Evolutionary conservation across 148 eudicot species (phyloP).

Genomic region (Chenopodium formosanum): DNA sequence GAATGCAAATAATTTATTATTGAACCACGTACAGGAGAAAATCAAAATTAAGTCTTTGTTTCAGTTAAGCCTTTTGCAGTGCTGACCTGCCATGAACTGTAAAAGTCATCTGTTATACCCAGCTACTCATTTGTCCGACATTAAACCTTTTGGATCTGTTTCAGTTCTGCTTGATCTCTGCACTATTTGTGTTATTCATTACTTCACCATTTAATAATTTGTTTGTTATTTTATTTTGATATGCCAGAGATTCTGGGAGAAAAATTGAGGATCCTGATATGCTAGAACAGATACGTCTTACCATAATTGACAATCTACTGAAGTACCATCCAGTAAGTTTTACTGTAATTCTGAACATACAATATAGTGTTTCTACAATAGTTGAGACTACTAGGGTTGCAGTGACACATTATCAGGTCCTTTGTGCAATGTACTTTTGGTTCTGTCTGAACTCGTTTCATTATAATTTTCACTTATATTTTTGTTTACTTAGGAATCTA

Average conservation of each 20-base stretch:
- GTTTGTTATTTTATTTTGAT: conserved; percentile 5
- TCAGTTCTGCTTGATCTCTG: not conserved
- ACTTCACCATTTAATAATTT: conserved; percentile 10
- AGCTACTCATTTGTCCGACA: not conserved
- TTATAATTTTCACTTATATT: not conserved
- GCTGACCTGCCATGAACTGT: not conserved
- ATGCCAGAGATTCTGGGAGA: conserved; percentile 62
- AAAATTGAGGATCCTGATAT: conserved; percentile 98
- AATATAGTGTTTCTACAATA: not conserved
- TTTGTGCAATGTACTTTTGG: not conserved
- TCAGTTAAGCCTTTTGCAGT: not conserved
- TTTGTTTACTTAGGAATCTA: conserved; percentile 63
- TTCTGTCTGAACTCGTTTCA: not conserved
- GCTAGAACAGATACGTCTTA: conserved; percentile 81
- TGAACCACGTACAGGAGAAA: not conserved
- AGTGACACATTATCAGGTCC: not conserved
- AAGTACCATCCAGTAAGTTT: conserved; percentile 92
- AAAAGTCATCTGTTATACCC: not conserved
- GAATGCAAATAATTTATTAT: not conserved
- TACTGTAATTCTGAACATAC: not conserved
- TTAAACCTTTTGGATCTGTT: not conserved
- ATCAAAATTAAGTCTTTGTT: not conserved
- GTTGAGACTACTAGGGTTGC: conserved; percentile 2
- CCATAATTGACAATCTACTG: conserved; percentile 83
- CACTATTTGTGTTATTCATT: not conserved